Conservation (phyloP, 768 basidiomycete species). For the Amanita jacksonii region DNA sequence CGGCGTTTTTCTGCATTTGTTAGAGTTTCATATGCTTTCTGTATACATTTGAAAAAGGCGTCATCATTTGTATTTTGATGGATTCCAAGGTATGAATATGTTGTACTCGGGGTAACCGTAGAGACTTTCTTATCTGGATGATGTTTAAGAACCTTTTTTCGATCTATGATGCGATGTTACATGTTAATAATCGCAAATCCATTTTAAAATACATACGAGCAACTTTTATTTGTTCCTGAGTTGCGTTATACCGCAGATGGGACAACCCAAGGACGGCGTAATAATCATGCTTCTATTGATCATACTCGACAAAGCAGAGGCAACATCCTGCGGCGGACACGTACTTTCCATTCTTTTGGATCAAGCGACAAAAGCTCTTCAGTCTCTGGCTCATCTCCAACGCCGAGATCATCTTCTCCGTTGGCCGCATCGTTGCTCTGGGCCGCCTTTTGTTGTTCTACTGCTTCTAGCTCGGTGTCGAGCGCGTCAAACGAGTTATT, state of each 20-base stretch:
- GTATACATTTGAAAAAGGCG: conserved; percentile 99
- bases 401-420: conserved; percentile 80
- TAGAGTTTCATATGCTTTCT: conserved; percentile 95
- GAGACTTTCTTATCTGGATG: conserved; percentile 92
- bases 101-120: conserved; percentile 17
- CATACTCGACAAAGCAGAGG: neutral
- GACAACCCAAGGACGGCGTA: conserved; percentile 96
- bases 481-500: conserved; percentile 76
- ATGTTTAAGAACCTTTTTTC: conserved; percentile 97
- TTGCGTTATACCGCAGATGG: conserved; percentile 79
- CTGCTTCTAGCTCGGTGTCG: conserved; percentile 49
- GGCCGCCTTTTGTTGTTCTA: conserved; percentile 35
- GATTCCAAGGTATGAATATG: conserved; percentile 37
- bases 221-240: conserved; percentile 87
- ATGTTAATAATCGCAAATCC: neutral
- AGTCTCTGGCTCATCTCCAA: conserved; percentile 84
- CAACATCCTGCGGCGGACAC: neutral
- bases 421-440: conserved; percentile 34
- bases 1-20: conserved; percentile 78
- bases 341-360: conserved; percentile 97
- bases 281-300: conserved; percentile 92
- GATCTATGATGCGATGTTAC: conserved; percentile 44
- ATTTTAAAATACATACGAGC: conserved; percentile 60
- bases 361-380: conserved; percentile 64
- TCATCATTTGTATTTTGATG: conserved; percentile 90